phyloP scores from a whole-genome alignment of 140 eudicot genomes.

The Senecio squalidus region DNA sequence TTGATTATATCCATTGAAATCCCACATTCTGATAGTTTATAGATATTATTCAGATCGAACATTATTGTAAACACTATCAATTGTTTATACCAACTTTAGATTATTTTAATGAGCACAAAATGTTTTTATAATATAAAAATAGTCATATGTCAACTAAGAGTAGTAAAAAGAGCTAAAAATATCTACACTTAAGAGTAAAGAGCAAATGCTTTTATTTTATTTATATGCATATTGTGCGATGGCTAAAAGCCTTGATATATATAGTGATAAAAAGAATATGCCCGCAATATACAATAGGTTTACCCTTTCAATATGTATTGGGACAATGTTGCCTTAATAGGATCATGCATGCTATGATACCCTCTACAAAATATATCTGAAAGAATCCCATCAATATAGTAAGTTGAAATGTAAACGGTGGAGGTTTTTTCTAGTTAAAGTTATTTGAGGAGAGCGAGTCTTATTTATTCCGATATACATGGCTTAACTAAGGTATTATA shows the following conservation, averaged over 20 bases:
- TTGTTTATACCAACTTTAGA: too few species aligned
- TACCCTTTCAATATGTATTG: conserved; percentile 18
- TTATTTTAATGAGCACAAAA: too few species aligned
- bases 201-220: conserved; percentile 5
- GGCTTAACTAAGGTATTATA: too few species aligned
- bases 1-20: too few species aligned
- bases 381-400: background rate
- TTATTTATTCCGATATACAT: too few species aligned
- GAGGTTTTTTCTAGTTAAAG: too few species aligned
- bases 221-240: background rate
- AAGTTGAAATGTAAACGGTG: too few species aligned
- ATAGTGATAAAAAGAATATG: conserved; percentile 4
- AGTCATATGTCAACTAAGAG: background rate
- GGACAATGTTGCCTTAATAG: conserved; percentile 7
- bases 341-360: background rate
- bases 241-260: background rate
- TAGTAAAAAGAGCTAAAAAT: background rate
- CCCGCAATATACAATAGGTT: conserved; percentile 4
- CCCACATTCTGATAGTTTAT: too few species aligned
- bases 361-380: background rate
- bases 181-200: conserved; percentile 7
- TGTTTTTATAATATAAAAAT: too few species aligned
- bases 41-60: too few species aligned
- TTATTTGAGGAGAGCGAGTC: too few species aligned
- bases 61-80: too few species aligned